Conservation (phyloP, 2,329 filamentous ascomycete species). For the Ophiostoma perfectum region DNA sequence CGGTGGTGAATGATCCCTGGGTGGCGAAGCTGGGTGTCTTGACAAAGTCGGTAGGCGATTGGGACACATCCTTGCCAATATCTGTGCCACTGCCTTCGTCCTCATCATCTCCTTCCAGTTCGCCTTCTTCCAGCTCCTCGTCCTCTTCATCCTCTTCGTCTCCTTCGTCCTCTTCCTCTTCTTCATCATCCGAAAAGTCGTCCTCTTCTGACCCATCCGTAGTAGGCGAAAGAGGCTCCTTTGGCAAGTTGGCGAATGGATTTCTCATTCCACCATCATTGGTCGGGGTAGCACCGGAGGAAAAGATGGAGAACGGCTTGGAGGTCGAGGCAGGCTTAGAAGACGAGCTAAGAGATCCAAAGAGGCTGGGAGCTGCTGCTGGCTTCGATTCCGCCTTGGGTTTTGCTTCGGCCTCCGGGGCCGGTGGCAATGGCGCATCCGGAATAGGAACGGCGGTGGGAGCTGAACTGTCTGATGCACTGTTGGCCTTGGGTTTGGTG, state of each 20-base stretch:
- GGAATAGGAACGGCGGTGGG: not conserved
- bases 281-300: slow-evolving; percentile 17
- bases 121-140: slow-evolving; percentile 38
- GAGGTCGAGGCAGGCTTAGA: not conserved
- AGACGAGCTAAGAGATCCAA: slow-evolving; percentile 15
- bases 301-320: slow-evolving; percentile 21
- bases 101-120: slow-evolving; percentile 40
- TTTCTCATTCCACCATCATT: slow-evolving; percentile 1
- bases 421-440: slow-evolving; percentile 31
- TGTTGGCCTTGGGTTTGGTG: slow-evolving; percentile 6
- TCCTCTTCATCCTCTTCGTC: slow-evolving; percentile 39
- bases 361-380: slow-evolving; percentile 22
- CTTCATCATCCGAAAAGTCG: slow-evolving; percentile 30
- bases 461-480: not conserved
- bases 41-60: slow-evolving; percentile 38
- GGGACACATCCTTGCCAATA: slow-evolving; percentile 58
- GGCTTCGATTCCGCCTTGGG: slow-evolving; percentile 15
- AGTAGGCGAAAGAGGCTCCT: slow-evolving; percentile 24
- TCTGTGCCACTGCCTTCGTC: slow-evolving; percentile 61
- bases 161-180: slow-evolving; percentile 31
- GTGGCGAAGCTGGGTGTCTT: slow-evolving; percentile 50
- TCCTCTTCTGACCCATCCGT: slow-evolving; percentile 27
- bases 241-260: slow-evolving; percentile 26
- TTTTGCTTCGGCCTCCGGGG: slow-evolving; percentile 29
- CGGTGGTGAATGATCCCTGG: slow-evolving; percentile 49